phyloP scores from a whole-genome alignment of 2,329 filamentous ascomycete genomes.

The Xylariaceae sp. region DNA sequence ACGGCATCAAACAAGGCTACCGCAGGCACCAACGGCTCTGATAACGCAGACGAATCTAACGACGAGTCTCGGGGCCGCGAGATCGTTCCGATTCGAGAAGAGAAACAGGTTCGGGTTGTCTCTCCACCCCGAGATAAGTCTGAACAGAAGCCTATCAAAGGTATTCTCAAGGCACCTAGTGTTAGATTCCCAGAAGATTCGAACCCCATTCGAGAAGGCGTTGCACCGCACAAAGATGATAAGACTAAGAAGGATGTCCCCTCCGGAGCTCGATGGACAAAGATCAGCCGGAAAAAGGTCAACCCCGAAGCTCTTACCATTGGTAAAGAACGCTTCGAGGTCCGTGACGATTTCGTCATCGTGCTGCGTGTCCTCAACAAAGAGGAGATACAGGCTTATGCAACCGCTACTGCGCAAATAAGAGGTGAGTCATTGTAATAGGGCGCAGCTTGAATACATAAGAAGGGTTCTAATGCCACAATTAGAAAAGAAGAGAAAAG shows the following conservation, averaged over 20 bases:
- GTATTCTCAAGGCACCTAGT: constrained; percentile 85
- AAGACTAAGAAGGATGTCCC: constrained; percentile 76
- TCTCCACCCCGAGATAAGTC: constrained; percentile 70
- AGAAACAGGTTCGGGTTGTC: constrained; percentile 69
- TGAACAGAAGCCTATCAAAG: constrained; percentile 74
- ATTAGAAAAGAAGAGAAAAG: constrained; percentile 49
- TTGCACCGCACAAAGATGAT: constrained; percentile 90
- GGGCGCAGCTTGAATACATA: not conserved
- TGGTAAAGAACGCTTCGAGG: constrained; percentile 90
- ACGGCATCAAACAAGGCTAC: constrained; percentile 23
- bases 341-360: constrained; percentile 92
- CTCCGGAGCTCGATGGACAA: constrained; percentile 86
- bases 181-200: constrained; percentile 85
- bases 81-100: constrained; percentile 41
- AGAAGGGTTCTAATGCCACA: constrained; percentile 32
- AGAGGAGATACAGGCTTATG: constrained; percentile 89
- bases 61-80: constrained; percentile 51
- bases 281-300: constrained; percentile 85
- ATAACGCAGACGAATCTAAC: constrained; percentile 23
- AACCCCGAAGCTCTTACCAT: constrained; percentile 86
- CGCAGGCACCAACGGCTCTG: constrained; percentile 20
- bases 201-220: constrained; percentile 83
- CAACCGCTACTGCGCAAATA: constrained; percentile 79
- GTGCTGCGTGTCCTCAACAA: constrained; percentile 85
- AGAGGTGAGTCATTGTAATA: constrained; percentile 63